A percentile compares a stretch with the other conserved stretches of the same genome.
Conservation (phyloP, 345 rosid species). For the Toxicodendron radicans region DNA sequence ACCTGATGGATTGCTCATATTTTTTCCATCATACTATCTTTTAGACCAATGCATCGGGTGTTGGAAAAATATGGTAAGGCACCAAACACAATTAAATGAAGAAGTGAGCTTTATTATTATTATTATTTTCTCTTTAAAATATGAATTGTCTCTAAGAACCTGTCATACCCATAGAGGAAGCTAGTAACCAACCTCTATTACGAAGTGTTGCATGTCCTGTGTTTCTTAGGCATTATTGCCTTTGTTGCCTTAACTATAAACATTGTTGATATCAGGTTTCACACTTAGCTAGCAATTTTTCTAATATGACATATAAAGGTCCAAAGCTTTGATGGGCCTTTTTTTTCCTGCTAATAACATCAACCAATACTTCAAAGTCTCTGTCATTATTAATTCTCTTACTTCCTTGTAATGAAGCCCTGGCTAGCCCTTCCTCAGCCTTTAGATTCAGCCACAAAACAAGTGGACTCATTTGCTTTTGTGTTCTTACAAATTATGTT, state of each 20-base stretch:
- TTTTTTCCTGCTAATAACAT: neutral
- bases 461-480: conserved; percentile 20
- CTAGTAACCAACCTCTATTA: neutral
- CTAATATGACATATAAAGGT: neutral
- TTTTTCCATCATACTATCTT: conserved; percentile 94
- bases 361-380: neutral
- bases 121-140: neutral
- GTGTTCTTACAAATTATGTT: conserved; percentile 12
- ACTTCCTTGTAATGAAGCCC: neutral
- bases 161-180: neutral
- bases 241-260: neutral
- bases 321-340: neutral
- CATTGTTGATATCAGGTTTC: neutral
- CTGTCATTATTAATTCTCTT: neutral
- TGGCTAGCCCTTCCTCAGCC: neutral
- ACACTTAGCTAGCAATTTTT: neutral
- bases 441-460: neutral
- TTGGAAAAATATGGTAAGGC: conserved; percentile 82
- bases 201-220: neutral
- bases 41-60: conserved; percentile 77
- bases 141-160: neutral
- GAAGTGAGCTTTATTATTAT: conserved; percentile 6
- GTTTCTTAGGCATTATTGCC: neutral
- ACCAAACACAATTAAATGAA: conserved; percentile 23
- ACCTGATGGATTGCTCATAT: conserved; percentile 93